Evolutionary conservation across 805 yeast species (phyloP).

Genomic region (Barnettozyma botsteinii): DNA sequence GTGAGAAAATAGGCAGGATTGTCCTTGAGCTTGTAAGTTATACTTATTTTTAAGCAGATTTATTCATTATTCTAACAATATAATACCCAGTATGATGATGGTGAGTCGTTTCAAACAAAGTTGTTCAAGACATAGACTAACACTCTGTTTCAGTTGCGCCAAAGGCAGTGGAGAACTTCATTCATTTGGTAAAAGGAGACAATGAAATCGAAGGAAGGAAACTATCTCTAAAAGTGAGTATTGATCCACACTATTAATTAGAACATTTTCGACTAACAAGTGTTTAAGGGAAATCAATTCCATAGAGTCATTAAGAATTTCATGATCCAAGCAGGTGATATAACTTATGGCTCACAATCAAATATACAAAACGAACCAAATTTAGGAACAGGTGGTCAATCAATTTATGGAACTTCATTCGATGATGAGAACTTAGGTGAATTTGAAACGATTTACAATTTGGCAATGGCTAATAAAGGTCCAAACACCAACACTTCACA

Average conservation of each 20-base stretch:
- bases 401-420: slow-evolving; percentile 38
- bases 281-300: slow-evolving; percentile 36
- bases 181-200: slow-evolving; percentile 38
- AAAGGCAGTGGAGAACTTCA: slow-evolving; percentile 45
- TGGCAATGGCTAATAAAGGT: slow-evolving; percentile 64
- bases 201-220: slow-evolving; percentile 18
- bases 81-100: slow-evolving; percentile 6
- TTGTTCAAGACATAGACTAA: neutral
- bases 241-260: neutral
- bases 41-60: no score
- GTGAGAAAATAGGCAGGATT: slow-evolving; percentile 45
- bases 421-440: slow-evolving; percentile 52
- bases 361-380: slow-evolving; percentile 21
- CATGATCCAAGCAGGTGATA: slow-evolving; percentile 66
- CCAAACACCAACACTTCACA: slow-evolving; percentile 53
- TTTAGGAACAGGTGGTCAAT: slow-evolving; percentile 40
- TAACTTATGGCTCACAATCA: slow-evolving; percentile 30
- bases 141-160: slow-evolving; percentile 45
- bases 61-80: no score
- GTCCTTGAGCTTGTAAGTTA: slow-evolving; percentile 44
- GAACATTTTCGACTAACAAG: neutral
- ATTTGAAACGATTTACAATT: slow-evolving; percentile 39
- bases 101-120: neutral
- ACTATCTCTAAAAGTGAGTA: slow-evolving; percentile 30
- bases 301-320: slow-evolving; percentile 65